These are phyloP conservation scores for Apium graveolens DNA, from an alignment of 129 eudicot genomes.

Conservation along the genomic window DNA sequence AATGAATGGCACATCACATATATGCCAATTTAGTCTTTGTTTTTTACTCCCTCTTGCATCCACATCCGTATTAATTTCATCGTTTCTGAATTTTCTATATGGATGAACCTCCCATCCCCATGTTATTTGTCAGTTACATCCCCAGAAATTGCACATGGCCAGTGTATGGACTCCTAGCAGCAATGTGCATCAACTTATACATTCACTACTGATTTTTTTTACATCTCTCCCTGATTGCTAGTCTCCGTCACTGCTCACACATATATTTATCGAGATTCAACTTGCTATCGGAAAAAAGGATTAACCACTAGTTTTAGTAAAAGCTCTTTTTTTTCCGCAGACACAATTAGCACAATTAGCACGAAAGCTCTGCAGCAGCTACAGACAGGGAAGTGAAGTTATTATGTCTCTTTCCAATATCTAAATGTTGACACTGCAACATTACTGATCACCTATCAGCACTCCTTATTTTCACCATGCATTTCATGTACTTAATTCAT, in stretches of 20 bases:
- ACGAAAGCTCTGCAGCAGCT: not conserved
- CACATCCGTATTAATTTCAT: not conserved
- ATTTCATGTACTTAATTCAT: too few species aligned
- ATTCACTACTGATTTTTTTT: not conserved
- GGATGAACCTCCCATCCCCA: not conserved
- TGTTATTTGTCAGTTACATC: not conserved
- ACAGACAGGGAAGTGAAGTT: not conserved
- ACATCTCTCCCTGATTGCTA: too few species aligned
- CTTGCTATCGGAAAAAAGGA: not conserved
- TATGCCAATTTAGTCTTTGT: slow-evolving; percentile 1
- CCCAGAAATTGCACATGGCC: not conserved
- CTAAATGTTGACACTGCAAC: not conserved
- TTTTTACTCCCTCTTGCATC: not conserved
- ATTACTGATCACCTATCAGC: not conserved
- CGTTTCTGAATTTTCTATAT: not conserved
- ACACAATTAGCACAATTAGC: not conserved
- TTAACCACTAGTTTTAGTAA: not conserved
- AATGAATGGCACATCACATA: not conserved
- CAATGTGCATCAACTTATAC: not conserved
- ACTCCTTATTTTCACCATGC: too few species aligned
- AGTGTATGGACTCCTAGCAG: not conserved
- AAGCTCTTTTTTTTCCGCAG: not conserved
- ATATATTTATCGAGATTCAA: not conserved
- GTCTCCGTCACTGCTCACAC: not conserved
- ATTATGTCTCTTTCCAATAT: not conserved